Evolutionary conservation across 345 rosid genomes (phyloP).

Genomic region (Hibiscus tridactylites): DNA sequence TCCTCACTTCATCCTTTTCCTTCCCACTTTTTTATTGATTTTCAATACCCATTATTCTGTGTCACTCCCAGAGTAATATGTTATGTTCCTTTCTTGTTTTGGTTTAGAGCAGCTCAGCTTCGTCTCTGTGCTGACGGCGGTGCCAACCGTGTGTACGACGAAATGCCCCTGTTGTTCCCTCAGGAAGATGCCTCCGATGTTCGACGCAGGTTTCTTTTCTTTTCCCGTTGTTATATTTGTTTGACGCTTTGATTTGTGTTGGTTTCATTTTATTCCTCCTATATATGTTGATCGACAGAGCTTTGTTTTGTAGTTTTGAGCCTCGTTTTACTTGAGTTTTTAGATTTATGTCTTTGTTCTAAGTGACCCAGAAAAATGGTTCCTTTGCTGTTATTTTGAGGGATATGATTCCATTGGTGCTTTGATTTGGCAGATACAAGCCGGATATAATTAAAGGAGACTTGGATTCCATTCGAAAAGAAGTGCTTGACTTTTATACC

Average conservation of each 20-base stretch:
- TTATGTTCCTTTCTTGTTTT: not conserved
- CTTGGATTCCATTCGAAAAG: conserved; percentile 75
- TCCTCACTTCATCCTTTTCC: conserved; percentile 3
- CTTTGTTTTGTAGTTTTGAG: too few relatives aligned
- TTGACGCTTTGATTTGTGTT: not conserved
- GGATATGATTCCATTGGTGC: not conserved
- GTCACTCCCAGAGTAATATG: not conserved
- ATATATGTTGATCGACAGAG: not conserved
- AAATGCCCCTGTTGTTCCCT: conserved; percentile 69
- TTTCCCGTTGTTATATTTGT: not conserved
- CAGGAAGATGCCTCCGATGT: conserved; percentile 41
- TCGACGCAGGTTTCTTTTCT: conserved; percentile 44
- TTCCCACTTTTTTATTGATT: too few relatives aligned
- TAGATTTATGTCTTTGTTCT: too few relatives aligned
- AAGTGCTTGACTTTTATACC: conserved; percentile 54
- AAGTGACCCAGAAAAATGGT: too few relatives aligned
- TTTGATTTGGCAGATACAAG: conserved; percentile 39
- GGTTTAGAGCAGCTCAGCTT: conserved; percentile 62
- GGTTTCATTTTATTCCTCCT: not conserved
- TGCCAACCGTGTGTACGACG: conserved; percentile 89
- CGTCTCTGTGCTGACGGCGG: conserved; percentile 97
- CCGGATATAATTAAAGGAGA: conserved; percentile 89
- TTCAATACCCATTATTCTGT: not conserved
- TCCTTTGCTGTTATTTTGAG: not conserved
- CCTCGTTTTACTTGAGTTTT: too few relatives aligned